Evolutionary conservation across 345 rosid genomes (phyloP).

Genomic region (Salix udensis): DNA sequence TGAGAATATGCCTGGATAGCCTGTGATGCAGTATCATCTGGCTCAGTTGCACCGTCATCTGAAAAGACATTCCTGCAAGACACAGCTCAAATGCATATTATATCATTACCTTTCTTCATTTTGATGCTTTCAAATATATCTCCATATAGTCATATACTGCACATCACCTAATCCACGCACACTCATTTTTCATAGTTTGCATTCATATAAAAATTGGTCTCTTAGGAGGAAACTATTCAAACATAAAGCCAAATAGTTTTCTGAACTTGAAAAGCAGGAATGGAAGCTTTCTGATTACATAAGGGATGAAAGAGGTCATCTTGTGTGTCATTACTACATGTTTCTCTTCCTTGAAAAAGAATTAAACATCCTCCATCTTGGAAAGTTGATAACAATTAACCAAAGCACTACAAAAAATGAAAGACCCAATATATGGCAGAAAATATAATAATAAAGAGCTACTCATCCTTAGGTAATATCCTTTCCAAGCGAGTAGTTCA

Average conservation of each 20-base stretch:
- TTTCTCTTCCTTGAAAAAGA: background rate
- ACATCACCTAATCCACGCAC: background rate
- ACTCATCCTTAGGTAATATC: too few relatives aligned
- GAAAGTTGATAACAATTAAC: background rate
- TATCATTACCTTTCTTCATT: too few relatives aligned
- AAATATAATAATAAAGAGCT: too few relatives aligned
- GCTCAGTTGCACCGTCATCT: slow-evolving; percentile 71
- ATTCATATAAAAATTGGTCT: background rate
- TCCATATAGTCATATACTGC: background rate
- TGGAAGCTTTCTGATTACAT: too few relatives aligned
- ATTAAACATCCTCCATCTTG: background rate
- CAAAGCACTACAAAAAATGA: too few relatives aligned
- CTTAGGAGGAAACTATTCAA: background rate
- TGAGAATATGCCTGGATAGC: slow-evolving; percentile 64
- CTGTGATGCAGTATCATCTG: slow-evolving; percentile 47
- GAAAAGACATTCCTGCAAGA: slow-evolving; percentile 80
- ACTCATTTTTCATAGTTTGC: background rate
- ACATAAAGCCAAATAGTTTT: background rate
- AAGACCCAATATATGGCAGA: too few relatives aligned
- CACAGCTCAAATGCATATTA: background rate
- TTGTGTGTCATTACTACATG: background rate
- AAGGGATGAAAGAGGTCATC: background rate
- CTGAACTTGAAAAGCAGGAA: background rate
- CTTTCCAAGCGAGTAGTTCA: background rate
- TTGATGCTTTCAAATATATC: too few relatives aligned